These are phyloP conservation scores for Cucurbita ficifolia DNA, from an alignment of 306 rosid species.

Conservation along the genomic window DNA sequence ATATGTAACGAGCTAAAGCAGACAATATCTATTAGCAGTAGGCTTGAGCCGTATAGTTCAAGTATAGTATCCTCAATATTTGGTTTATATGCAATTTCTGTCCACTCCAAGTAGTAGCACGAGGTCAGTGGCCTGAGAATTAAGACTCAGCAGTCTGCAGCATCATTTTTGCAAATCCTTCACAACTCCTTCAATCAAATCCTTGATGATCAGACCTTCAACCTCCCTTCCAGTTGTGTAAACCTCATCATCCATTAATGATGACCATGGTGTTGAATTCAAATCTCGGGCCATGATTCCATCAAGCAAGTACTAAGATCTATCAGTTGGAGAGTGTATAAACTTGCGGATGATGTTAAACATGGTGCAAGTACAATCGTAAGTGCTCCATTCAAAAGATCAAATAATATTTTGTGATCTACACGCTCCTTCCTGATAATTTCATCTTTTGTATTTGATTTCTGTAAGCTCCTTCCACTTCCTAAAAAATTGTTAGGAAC, in stretches of 20 bases:
- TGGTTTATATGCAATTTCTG: neutral
- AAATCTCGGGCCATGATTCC: constrained; percentile 51
- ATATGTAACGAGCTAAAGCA: too few relatives aligned
- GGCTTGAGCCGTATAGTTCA: too few relatives aligned
- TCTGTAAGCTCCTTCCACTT: constrained; percentile 65
- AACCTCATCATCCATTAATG: constrained; percentile 35
- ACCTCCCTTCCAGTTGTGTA: constrained; percentile 43
- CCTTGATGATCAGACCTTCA: constrained; percentile 46
- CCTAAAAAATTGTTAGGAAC: too few relatives aligned
- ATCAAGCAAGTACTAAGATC: constrained; percentile 37
- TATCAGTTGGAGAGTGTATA: constrained; percentile 30
- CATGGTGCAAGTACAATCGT: constrained; percentile 52
- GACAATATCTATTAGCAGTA: too few relatives aligned
- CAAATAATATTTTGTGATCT: constrained; percentile 48
- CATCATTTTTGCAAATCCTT: constrained; percentile 32
- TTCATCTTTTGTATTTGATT: constrained; percentile 17
- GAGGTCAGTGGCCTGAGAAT: neutral
- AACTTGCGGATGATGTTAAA: constrained; percentile 21
- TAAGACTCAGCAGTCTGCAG: neutral
- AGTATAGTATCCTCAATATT: neutral
- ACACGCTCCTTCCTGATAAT: constrained; percentile 23
- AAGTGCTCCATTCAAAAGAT: constrained; percentile 71
- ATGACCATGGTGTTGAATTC: constrained; percentile 40
- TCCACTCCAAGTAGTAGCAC: neutral
- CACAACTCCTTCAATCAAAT: constrained; percentile 56